phyloP scores from a whole-genome alignment of 371 early-diverging fungal genomes.

The Syncephalastrum sp. region DNA sequence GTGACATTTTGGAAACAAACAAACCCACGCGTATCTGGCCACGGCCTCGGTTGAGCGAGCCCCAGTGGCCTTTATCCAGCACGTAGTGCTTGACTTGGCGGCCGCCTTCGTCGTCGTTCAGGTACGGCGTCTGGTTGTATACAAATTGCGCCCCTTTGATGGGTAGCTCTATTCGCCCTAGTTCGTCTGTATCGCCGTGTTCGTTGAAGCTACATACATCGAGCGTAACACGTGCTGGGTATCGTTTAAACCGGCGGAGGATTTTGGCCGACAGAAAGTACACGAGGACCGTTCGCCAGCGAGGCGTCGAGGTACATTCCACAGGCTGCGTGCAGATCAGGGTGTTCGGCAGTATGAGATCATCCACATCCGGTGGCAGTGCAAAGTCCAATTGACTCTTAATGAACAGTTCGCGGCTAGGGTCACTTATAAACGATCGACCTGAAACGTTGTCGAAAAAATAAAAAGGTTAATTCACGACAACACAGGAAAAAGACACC shows the following conservation, averaged over 20 bases:
- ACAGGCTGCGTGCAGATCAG: conserved; percentile 34
- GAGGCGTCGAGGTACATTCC: conserved; percentile 16
- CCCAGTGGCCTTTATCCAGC: conserved; percentile 41
- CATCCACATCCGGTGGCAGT: conserved; percentile 34
- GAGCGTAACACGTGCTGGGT: conserved; percentile 22
- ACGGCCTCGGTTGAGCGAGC: conserved; percentile 15
- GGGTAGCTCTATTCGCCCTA: conserved; percentile 25
- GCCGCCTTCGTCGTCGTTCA: conserved; percentile 13
- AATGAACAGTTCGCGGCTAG: conserved; percentile 36
- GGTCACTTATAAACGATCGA: conserved; percentile 20
- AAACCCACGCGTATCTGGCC: conserved; percentile 35
- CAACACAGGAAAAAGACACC: not conserved
- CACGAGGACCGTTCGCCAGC: conserved; percentile 38
- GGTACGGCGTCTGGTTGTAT: conserved; percentile 21
- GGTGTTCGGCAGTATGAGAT: conserved; percentile 45
- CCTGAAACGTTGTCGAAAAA: conserved; percentile 15
- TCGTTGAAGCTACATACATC: conserved; percentile 18
- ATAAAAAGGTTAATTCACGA: not conserved
- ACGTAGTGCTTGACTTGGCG: conserved; percentile 35
- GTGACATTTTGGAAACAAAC: conserved; percentile 26
- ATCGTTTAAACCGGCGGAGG: conserved; percentile 23
- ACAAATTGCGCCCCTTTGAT: conserved; percentile 36
- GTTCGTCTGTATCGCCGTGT: conserved; percentile 17
- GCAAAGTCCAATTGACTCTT: conserved; percentile 30
- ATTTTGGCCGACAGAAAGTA: conserved; percentile 40